Conservation (phyloP, 495 filamentous ascomycete genomes). For the Neurospora sp. region DNA sequence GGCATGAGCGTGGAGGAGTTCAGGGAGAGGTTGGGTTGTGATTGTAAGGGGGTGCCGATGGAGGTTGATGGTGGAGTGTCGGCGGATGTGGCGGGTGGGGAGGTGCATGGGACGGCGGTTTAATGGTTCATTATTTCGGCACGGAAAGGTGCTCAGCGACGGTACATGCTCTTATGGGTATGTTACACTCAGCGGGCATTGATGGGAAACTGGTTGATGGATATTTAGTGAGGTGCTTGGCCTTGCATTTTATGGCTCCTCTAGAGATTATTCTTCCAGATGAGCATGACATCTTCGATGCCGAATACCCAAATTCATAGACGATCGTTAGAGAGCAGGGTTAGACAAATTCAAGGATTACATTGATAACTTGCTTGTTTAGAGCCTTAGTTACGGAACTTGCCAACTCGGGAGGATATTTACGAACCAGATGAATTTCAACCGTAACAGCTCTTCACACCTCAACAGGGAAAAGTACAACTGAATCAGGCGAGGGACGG, state of each 20-base stretch:
- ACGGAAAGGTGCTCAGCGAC: background rate
- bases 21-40: constrained; percentile 48
- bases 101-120: constrained; percentile 7
- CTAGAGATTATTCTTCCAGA: background rate
- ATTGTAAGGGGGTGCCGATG: constrained; percentile 35
- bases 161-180: background rate
- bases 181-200: background rate
- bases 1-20: constrained; percentile 51
- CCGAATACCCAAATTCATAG: background rate
- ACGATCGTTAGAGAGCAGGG: background rate
- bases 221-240: background rate
- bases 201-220: background rate
- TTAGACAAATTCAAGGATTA: background rate
- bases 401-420: background rate
- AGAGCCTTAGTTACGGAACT: background rate
- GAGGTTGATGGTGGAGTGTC: background rate
- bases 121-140: background rate
- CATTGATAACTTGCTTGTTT: background rate
- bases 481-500: too few species aligned
- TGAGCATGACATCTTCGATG: background rate
- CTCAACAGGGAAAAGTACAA: background rate
- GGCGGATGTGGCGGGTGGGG: background rate
- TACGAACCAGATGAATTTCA: background rate
- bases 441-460: background rate
- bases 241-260: background rate